Conservation (phyloP, 306 rosid species). For the Quercus berberidifolia region DNA sequence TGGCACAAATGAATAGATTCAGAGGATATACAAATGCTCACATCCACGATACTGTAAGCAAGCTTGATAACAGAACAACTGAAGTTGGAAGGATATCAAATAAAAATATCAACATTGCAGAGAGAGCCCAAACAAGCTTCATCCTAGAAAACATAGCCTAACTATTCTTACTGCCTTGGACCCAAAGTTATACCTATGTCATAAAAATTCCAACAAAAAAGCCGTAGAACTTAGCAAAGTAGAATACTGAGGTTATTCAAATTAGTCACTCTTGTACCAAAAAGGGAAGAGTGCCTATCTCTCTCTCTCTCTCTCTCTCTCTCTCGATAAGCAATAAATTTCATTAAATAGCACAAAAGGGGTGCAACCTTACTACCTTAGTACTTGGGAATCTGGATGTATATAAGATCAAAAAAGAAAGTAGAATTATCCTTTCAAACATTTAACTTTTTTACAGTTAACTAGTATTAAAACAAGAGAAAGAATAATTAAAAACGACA, state of each 20-base stretch:
- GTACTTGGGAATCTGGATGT: no score
- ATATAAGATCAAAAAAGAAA: background rate
- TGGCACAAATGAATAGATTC: constrained; percentile 36
- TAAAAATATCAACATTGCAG: background rate
- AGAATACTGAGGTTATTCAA: background rate
- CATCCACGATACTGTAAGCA: background rate
- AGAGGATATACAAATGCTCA: background rate
- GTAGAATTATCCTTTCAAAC: background rate
- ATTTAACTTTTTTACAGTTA: background rate
- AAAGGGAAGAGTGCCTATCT: no score
- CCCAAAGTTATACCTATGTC: background rate
- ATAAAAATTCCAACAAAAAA: no score
- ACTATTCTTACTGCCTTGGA: background rate
- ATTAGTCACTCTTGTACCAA: background rate
- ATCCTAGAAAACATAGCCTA: background rate
- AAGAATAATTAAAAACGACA: background rate
- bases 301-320: no score
- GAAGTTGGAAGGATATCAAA: background rate
- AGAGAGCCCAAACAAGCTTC: background rate
- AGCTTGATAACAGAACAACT: background rate
- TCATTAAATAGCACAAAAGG: no score
- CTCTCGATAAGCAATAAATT: no score
- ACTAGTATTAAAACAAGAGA: background rate
- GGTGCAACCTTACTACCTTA: no score
- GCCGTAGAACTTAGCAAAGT: background rate